Evolutionary conservation across 73 alveolate genomes (phyloP).

Genomic region (Paramecium primaurelia): DNA sequence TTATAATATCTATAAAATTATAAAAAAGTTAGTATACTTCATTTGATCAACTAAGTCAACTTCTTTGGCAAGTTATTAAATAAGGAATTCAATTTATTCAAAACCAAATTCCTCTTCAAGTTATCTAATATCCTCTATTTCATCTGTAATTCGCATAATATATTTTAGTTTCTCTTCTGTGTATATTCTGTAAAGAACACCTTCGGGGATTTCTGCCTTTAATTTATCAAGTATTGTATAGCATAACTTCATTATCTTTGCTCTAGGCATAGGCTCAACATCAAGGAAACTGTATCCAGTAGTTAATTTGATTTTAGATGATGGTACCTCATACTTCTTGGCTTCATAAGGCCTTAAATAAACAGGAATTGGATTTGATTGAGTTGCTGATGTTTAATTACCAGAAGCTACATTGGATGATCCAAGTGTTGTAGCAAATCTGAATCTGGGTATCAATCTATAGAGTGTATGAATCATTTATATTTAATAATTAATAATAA

Average conservation of each 20-base stretch:
- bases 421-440: background rate
- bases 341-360: constrained; percentile 57
- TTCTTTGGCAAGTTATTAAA: constrained; percentile 21
- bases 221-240: constrained; percentile 51
- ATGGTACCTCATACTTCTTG: constrained; percentile 61
- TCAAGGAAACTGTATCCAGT: constrained; percentile 60
- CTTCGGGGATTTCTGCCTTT: constrained; percentile 52
- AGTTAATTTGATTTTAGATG: constrained; percentile 20
- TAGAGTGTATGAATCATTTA: background rate
- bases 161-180: constrained; percentile 60
- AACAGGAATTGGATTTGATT: constrained; percentile 26
- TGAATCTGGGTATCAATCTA: background rate
- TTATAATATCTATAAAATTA: background rate
- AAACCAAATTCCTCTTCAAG: constrained; percentile 59
- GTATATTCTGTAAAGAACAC: constrained; percentile 50
- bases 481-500: background rate
- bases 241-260: constrained; percentile 57
- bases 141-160: constrained; percentile 59
- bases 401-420: background rate
- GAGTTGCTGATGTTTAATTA: background rate
- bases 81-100: constrained; percentile 40
- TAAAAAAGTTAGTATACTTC: background rate
- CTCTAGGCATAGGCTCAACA: constrained; percentile 66
- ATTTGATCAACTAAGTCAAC: constrained; percentile 56
- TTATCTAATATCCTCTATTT: constrained; percentile 50